A percentile compares a stretch with the other conserved stretches of the same genome.
Conservation (phyloP, 2,329 filamentous ascomycete genomes). For the Phialocephala sp. region DNA sequence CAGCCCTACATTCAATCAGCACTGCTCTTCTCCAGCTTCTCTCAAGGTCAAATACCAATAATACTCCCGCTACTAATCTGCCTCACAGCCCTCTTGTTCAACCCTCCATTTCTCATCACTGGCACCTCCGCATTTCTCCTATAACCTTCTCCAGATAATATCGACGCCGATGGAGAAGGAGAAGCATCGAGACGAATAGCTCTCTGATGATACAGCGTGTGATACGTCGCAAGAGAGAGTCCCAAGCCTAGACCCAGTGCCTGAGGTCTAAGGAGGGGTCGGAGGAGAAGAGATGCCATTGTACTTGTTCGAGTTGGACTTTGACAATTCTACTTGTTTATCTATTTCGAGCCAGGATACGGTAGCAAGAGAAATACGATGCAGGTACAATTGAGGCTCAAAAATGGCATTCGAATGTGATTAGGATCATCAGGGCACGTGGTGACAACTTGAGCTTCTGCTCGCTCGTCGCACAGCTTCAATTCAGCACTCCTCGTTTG, state of each 20-base stretch:
- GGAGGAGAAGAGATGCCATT: slow-evolving; percentile 41
- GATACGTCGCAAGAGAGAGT: slow-evolving; percentile 43
- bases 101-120: slow-evolving; percentile 26
- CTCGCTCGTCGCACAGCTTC: neutral
- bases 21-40: neutral
- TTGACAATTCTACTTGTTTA: neutral
- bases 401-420: neutral
- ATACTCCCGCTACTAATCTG: slow-evolving; percentile 43
- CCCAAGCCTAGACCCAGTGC: slow-evolving; percentile 45
- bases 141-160: slow-evolving; percentile 27
- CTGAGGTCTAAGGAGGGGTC: slow-evolving; percentile 41
- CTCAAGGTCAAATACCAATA: slow-evolving; percentile 35
- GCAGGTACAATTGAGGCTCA: slow-evolving; percentile 19
- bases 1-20: slow-evolving; percentile 27
- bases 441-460: neutral
- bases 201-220: slow-evolving; percentile 36
- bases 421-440: slow-evolving; percentile 1
- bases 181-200: slow-evolving; percentile 43
- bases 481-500: neutral
- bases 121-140: slow-evolving; percentile 41
- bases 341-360: neutral
- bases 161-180: slow-evolving; percentile 6
- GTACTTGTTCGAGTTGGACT: slow-evolving; percentile 2
- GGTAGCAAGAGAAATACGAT: neutral
- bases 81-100: slow-evolving; percentile 39